Evolutionary conservation across 1,284 basidiomycete genomes (phyloP).

Genomic region (Leccinum fuscescens): DNA sequence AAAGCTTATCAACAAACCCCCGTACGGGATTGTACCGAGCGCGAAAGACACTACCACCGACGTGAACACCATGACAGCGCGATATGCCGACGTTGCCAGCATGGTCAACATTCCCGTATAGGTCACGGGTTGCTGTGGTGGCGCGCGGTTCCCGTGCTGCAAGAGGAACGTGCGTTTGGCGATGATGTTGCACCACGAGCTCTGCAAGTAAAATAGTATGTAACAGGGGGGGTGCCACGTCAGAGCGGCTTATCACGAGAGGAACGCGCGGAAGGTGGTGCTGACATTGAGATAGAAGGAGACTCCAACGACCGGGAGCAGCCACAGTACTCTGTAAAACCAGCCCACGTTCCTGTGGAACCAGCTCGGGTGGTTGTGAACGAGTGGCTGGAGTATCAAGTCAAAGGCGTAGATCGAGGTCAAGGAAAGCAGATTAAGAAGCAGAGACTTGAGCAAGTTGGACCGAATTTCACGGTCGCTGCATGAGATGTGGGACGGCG

Average conservation of each 20-base stretch:
- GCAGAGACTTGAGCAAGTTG: constrained; percentile 68
- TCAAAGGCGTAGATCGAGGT: constrained; percentile 72
- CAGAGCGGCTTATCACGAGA: constrained; percentile 10
- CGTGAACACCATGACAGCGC: constrained; percentile 75
- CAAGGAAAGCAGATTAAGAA: constrained; percentile 68
- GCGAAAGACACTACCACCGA: constrained; percentile 69
- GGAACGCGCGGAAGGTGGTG: constrained; percentile 16
- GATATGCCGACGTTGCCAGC: constrained; percentile 75
- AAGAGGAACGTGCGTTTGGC: constrained; percentile 69
- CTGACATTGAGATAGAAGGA: constrained; percentile 78
- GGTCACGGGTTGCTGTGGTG: constrained; percentile 47
- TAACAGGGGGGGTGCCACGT: constrained; percentile 4
- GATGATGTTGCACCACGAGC: constrained; percentile 68
- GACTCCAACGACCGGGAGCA: constrained; percentile 66
- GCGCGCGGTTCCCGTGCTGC: constrained; percentile 59
- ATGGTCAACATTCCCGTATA: constrained; percentile 71
- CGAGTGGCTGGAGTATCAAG: constrained; percentile 66
- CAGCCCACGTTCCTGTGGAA: constrained; percentile 67
- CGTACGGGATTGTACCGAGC: constrained; percentile 59
- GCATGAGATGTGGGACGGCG: constrained; percentile 13
- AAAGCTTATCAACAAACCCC: constrained; percentile 61
- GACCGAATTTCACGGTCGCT: constrained; percentile 73
- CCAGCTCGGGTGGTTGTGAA: constrained; percentile 61
- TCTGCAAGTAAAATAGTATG: constrained; percentile 41
- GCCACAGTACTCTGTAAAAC: constrained; percentile 75